Conservation (phyloP, 306 rosid species). For the Lablab purpureus region DNA sequence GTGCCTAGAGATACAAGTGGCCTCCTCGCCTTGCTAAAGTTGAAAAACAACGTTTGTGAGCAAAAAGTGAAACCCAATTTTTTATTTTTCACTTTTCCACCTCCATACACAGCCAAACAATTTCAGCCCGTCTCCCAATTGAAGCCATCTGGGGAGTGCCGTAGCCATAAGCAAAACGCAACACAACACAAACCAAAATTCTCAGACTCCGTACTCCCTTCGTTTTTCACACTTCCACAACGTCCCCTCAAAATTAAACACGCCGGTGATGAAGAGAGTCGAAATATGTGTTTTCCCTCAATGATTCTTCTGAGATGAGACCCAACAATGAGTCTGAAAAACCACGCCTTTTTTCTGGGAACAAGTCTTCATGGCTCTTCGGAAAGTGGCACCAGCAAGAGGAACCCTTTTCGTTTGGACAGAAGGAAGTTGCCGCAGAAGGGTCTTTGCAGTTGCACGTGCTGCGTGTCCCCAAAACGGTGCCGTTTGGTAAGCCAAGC, state of each 20-base stretch:
- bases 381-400: conserved; percentile 36
- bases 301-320: conserved; percentile 45
- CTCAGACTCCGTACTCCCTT: background rate
- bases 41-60: too few species aligned
- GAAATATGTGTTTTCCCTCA: background rate
- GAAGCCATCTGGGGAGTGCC: conserved; percentile 11
- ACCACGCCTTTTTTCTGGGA: conserved; percentile 62
- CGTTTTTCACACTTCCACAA: background rate
- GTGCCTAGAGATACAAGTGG: too few species aligned
- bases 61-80: background rate
- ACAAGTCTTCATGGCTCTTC: conserved; percentile 58
- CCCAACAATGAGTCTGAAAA: conserved; percentile 60
- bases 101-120: conserved; percentile 28
- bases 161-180: conserved; percentile 3
- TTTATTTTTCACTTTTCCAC: background rate
- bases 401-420: conserved; percentile 45
- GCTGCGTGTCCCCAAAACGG: conserved; percentile 50
- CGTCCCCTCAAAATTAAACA: background rate
- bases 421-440: conserved; percentile 47
- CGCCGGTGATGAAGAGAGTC: conserved; percentile 14
- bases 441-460: conserved; percentile 51
- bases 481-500: conserved; percentile 60
- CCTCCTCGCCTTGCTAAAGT: too few species aligned
- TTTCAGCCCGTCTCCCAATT: conserved; percentile 17
- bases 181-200: background rate